A percentile compares a stretch with the other conserved stretches of the same genome.
Evolutionary conservation across 2,329 filamentous ascomycete species (phyloP).

Genomic region (Paracamarosporium sp.): DNA sequence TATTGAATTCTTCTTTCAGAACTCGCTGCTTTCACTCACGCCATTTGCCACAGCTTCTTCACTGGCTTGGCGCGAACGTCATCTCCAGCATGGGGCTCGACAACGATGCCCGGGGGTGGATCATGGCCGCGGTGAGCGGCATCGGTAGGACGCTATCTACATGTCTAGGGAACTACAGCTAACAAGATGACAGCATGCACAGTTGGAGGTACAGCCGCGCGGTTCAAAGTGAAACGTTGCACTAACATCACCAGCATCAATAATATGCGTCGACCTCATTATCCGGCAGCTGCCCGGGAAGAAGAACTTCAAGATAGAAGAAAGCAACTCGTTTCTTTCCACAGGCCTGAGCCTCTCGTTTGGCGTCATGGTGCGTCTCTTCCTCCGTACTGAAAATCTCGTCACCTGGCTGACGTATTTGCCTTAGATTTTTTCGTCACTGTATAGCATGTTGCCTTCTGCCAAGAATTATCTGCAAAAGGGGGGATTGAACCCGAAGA

Average conservation of each 20-base stretch:
- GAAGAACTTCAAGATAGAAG: constrained; percentile 82
- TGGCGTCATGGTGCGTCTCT: constrained; percentile 82
- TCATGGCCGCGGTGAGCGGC: constrained; percentile 84
- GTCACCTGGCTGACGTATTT: constrained; percentile 23
- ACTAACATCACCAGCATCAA: constrained; percentile 63
- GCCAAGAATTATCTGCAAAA: constrained; percentile 78
- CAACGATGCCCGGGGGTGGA: constrained; percentile 86
- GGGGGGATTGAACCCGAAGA: constrained; percentile 70
- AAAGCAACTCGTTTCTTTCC: constrained; percentile 87
- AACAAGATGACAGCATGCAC: constrained; percentile 42
- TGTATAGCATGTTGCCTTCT: constrained; percentile 93
- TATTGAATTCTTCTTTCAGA: not conserved
- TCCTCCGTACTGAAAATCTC: not conserved
- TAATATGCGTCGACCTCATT: constrained; percentile 86
- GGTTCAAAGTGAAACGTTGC: not conserved
- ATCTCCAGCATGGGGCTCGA: constrained; percentile 35
- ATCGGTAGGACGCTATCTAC: constrained; percentile 60
- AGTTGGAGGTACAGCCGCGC: constrained; percentile 38
- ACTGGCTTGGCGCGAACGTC: not conserved
- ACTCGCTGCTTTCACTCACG: not conserved
- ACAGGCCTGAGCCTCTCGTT: constrained; percentile 91
- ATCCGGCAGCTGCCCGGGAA: constrained; percentile 75
- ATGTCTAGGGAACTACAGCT: constrained; percentile 12
- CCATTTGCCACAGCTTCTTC: not conserved
- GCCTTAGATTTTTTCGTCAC: constrained; percentile 80